Evolutionary conservation across 768 basidiomycete species (phyloP).

Genomic region (Phlebiopsis flavidoalba): DNA sequence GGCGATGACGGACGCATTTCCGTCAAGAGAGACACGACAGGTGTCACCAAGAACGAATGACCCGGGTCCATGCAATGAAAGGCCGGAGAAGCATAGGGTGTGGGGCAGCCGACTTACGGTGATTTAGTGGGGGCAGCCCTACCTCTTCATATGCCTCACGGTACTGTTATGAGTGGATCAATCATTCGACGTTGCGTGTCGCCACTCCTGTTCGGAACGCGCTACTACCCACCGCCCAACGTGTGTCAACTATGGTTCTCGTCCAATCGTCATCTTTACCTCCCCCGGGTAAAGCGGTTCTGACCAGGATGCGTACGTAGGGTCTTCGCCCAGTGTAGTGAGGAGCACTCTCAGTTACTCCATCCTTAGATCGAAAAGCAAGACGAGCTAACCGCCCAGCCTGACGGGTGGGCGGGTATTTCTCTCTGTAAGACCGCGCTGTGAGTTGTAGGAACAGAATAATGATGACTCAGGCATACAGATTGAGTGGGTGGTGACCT

Average conservation of each 20-base stretch:
- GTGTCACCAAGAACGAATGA: slow-evolving; percentile 60
- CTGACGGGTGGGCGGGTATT: slow-evolving; percentile 36
- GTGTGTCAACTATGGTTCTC: slow-evolving; percentile 55
- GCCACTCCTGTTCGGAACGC: neutral
- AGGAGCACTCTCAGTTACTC: slow-evolving; percentile 71
- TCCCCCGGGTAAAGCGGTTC: slow-evolving; percentile 80
- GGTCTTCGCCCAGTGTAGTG: slow-evolving; percentile 78
- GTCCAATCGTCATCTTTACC: slow-evolving; percentile 68
- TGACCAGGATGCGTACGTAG: slow-evolving; percentile 75
- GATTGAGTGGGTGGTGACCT: slow-evolving; percentile 34
- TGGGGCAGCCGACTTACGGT: slow-evolving; percentile 55
- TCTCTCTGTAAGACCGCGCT: slow-evolving; percentile 23
- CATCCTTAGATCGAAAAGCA: slow-evolving; percentile 71
- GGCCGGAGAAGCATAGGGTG: slow-evolving; percentile 61
- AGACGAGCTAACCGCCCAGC: slow-evolving; percentile 79
- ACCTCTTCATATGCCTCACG: slow-evolving; percentile 89
- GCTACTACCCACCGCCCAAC: slow-evolving; percentile 66
- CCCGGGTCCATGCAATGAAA: slow-evolving; percentile 56
- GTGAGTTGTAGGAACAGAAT: neutral
- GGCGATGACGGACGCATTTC: slow-evolving; percentile 46
- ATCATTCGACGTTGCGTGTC: neutral
- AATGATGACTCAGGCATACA: slow-evolving; percentile 41
- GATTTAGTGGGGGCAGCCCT: slow-evolving; percentile 54
- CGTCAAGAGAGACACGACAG: slow-evolving; percentile 68
- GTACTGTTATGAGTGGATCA: slow-evolving; percentile 36